Conservation (phyloP, 2,329 filamentous ascomycete species). For the Aspergillus caelatus region DNA sequence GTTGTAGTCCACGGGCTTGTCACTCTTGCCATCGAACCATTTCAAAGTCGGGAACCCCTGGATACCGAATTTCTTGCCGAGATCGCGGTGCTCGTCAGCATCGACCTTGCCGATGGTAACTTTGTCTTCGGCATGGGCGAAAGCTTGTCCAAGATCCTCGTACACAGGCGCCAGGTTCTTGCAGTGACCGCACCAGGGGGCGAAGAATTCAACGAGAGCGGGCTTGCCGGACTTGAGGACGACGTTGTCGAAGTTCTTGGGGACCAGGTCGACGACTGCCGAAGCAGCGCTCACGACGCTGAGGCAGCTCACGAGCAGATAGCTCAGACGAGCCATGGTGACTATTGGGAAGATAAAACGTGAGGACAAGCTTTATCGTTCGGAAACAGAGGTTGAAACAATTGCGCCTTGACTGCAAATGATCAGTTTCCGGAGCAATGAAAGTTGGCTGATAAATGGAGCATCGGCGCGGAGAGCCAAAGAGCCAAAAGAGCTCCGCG, state of each 20-base stretch:
- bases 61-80: constrained; percentile 85
- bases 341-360: not conserved
- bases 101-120: constrained; percentile 95
- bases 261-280: constrained; percentile 85
- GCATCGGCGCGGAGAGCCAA: constrained; percentile 12
- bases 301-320: constrained; percentile 51
- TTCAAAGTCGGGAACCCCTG: constrained; percentile 97
- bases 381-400: not conserved
- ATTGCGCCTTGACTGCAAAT: not conserved
- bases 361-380: not conserved
- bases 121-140: constrained; percentile 72
- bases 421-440: not conserved
- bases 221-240: constrained; percentile 92
- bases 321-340: constrained; percentile 50
- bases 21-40: constrained; percentile 95
- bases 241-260: constrained; percentile 86
- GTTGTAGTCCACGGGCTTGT: constrained; percentile 81
- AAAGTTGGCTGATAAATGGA: not conserved
- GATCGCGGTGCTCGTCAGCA: constrained; percentile 80
- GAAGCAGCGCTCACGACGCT: constrained; percentile 69
- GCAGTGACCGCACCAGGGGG: constrained; percentile 99
- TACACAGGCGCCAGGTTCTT: constrained; percentile 94
- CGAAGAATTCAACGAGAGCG: constrained; percentile 96
- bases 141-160: constrained; percentile 80
- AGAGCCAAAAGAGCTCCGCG: not conserved